A percentile compares a stretch with the other conserved stretches of the same genome.
These are phyloP conservation scores for Musa beccarii DNA, from an alignment of 176 grass and related monocot species.

Conservation along the genomic window DNA sequence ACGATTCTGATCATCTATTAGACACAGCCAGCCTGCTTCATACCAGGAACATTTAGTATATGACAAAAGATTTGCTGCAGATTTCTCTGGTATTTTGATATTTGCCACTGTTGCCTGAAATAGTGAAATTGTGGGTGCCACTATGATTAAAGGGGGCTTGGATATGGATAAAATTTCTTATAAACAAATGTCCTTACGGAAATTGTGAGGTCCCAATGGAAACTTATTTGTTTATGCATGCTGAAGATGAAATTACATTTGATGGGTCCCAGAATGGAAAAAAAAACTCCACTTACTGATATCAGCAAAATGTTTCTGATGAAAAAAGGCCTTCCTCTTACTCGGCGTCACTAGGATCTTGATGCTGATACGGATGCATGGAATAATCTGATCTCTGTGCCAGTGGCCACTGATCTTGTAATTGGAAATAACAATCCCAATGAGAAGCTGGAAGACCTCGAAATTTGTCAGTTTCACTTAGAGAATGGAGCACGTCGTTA, in stretches of 20 bases:
- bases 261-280: conserved; percentile 9
- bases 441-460: conserved; percentile 1
- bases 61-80: conserved; percentile 31
- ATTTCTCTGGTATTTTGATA: conserved; percentile 99
- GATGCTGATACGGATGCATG: conserved; percentile 80
- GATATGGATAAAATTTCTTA: conserved; percentile 23
- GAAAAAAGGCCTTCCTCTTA: conserved; percentile 29
- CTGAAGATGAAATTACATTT: conserved; percentile 4
- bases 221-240: conserved; percentile 15
- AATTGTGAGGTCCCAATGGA: conserved; percentile 11
- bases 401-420: conserved; percentile 16
- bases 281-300: conserved; percentile 23
- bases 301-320: conserved; percentile 18
- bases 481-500: conserved; percentile 1
- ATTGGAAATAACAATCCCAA: conserved; percentile 7
- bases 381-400: conserved; percentile 27
- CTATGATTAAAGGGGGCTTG: conserved; percentile 19
- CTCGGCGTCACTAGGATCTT: conserved; percentile 86
- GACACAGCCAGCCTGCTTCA: conserved; percentile 18
- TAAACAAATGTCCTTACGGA: conserved; percentile 32
- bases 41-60: conserved; percentile 26
- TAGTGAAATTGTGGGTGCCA: conserved; percentile 35
- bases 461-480: background rate
- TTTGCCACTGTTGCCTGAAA: conserved; percentile 85
- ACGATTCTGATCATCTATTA: conserved; percentile 32